A percentile compares a stretch with the other conserved stretches of the same genome.
phyloP scores from a whole-genome alignment of 2,329 filamentous ascomycete species.

The Trichoderma sp. region DNA sequence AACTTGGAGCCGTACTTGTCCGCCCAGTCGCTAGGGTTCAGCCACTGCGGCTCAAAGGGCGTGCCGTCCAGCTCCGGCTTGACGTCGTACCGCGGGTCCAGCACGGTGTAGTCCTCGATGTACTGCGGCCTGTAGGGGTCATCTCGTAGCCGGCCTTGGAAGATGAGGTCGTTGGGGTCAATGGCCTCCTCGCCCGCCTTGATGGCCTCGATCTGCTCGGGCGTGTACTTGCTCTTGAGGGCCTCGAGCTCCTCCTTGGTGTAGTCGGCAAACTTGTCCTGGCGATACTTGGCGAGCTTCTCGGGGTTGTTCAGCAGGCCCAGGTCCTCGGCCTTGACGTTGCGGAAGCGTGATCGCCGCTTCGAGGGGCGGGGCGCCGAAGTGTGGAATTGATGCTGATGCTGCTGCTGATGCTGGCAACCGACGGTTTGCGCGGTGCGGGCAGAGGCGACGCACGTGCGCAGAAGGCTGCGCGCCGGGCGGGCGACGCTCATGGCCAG shows the following conservation, averaged over 20 bases:
- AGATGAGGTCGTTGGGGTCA: conserved; percentile 68
- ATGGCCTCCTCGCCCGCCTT: conserved; percentile 77
- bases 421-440: conserved; percentile 25
- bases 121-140: conserved; percentile 74
- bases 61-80: conserved; percentile 50
- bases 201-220: conserved; percentile 77
- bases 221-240: conserved; percentile 69
- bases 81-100: conserved; percentile 77
- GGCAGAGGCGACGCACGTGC: conserved; percentile 46
- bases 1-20: conserved; percentile 56
- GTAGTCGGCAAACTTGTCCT: conserved; percentile 60
- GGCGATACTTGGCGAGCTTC: conserved; percentile 44
- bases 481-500: conserved; percentile 55
- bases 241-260: conserved; percentile 61
- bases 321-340: conserved; percentile 51
- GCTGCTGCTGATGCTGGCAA: conserved; percentile 14
- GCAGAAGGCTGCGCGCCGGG: conserved; percentile 53
- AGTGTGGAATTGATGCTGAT: conserved; percentile 48
- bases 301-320: conserved; percentile 45
- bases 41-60: conserved; percentile 56
- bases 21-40: conserved; percentile 57
- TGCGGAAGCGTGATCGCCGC: conserved; percentile 52
- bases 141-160: conserved; percentile 67
- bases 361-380: conserved; percentile 44
- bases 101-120: conserved; percentile 76